Evolutionary conservation across 306 rosid genomes (phyloP), one percentile per base, ranked within the genome.

Genomic region (Malus sylvestris): DNA sequence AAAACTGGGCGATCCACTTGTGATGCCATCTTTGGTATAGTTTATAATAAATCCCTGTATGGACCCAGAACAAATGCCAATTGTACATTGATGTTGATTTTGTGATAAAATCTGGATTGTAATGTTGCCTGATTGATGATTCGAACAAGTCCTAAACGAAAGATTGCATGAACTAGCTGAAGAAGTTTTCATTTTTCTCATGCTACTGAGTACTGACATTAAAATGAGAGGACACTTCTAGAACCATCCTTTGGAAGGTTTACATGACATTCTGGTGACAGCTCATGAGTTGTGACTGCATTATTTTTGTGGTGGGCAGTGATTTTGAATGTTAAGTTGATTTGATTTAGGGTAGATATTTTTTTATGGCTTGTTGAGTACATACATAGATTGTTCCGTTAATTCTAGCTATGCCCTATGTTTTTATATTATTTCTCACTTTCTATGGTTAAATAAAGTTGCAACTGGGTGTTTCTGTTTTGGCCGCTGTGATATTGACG

Each of bases 371-470:
- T 71, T 67, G 42, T 38, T 71, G 61, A 69, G 64, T 69, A 60
- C 6, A 68, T 83, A 38, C 70, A 51, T 46, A 33, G 70, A 22
- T 23, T 72, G 49, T 35, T 13, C 38, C 23, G 1, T 25, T 42
- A 40, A 22, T 61, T 1, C 55, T 30, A 32, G 42, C 42, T 30
- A 32, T 30, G 19, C 27, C 18, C 65, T 14, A 61, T 61, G n/a
- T n/a, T n/a, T n/a, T n/a, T n/a, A n/a, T n/a, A n/a, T n/a, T n/a
- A n/a, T n/a, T n/a, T n/a, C n/a, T n/a, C n/a, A n/a, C n/a, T n/a
- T n/a, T n/a, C n/a, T 44, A 18, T 63, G 55, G n/a, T 63, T 46
- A 38, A 70, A 32, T 79, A 66, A 55, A 38, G 68, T 61, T 73
- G 42, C 14, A 72, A 73, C 25, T 40, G 76, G 49, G 68, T 60